Base-by-base conservation (phyloP, 2,329 filamentous ascomycete genomes). In the Colletotrichum sp. region DNA sequence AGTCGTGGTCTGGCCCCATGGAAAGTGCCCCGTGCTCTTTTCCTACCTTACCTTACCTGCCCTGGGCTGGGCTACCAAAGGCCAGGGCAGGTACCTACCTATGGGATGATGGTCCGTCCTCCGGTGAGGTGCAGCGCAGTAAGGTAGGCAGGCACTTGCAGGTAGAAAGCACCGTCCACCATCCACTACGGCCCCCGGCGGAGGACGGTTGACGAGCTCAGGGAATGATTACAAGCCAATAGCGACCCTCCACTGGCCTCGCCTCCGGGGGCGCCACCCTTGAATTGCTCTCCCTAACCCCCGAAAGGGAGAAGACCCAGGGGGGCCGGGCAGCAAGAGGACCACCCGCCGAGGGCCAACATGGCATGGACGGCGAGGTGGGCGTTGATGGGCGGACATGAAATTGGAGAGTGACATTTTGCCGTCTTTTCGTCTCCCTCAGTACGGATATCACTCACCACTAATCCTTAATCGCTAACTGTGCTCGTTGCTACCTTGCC, bases 321-420 rank as follows among this genome's bases (percentile, higher is more conserved):
- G 68, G 60, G 59, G 25, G 34, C 16, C 12, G 36, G 12, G n/a
- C n/a, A 44, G 64, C 36, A 55, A 25, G 27, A 34, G 36, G 57
- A 16, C 65, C 28, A 48, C 13, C 52, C 57, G 25, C 66, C 60
- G 13, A 57, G 25, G 70, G 27, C 48, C 28, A 71, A 34, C 44
- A 25, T 25, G 25, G 25, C 25, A 25, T 25, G 25, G 25, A 25
- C 36, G 19, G 32, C 19, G n/a, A 66, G 60, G 68, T 48, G 59
- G 27, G 34, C 15, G 22, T n/a, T 39, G 30, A 48, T 27, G 66
- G 30, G 66, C 65, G 57, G 68, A 70, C 36, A 48, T 34, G 27
- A 61, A 70, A 63, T 69, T 70, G 57, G 55, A 63, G 57, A 70
- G 68, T 63, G 68, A 70, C 68, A 70, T 63, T 70, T n/a, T 16